Evolutionary conservation across 163 green algal genomes (phyloP), one percentile per base, ranked within the genome.

Genomic region (Smithsoniella earleae): DNA sequence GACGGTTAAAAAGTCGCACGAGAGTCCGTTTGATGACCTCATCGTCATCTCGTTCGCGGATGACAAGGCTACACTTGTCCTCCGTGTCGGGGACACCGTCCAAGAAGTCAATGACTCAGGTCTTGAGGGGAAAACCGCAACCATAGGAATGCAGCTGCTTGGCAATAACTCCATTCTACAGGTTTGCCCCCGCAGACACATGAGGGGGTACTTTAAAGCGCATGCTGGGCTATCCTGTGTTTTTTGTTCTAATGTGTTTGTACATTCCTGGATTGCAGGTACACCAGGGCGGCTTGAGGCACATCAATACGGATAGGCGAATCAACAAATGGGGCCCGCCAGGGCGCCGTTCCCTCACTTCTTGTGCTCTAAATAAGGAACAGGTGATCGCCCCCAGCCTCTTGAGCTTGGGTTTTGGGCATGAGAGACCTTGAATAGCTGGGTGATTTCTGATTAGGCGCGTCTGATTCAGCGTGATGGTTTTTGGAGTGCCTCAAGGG

Each of bases 301-400:
- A 98, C 83, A 95, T 99, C 69, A 83, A 86, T 28, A 79, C 84
- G 10, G 91, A 97, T 81, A 78, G 89, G 2, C 87, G 94, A 66
- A 89, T 97, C 75, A 96, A 95, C 78, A 94, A 99, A 85, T 99
- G 94, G 94, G 86, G 90, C 55, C 86, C 89, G 8, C 94, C 94
- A 1, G 91, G 91, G 16, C 78, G 90, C 5, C 84, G 87, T 31
- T 81, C 78, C 22, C 89, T 99, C 66, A 83, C 78, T 16, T 79
- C 77, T 27, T 86, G 90, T 2, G 79, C 93, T 18, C 86, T 77
- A 46, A 99, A 99, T 80, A 83, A 85, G 74, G 80, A 86, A 8
- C 94, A 99, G 81, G 82, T 86, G 40, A 20, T 20, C 0, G 10
- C 31, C 36, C 33, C 4, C 36, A 3, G 2, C 34, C 38, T 44